Evolutionary conservation across 2,329 filamentous ascomycete species (phyloP), one percentile per base, ranked within the genome.

Genomic region (Ophiocordyceps sinensis): DNA sequence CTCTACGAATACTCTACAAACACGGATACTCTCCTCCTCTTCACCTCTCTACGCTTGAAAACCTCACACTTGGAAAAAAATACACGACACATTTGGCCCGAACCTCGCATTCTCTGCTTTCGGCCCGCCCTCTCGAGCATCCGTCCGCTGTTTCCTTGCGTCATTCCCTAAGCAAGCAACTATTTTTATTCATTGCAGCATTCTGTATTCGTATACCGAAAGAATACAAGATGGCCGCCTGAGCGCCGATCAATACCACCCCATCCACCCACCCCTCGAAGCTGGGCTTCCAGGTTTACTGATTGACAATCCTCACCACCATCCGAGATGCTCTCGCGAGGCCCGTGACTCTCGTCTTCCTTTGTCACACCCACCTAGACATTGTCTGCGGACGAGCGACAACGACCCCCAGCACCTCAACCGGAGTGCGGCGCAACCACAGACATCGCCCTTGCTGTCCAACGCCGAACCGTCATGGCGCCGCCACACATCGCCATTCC

Each of bases 401-500:
- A 15, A 8, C n/a, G 5, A 17, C 14, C 32, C 15, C 13, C 32
- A 35, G 15, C 32, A 14, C 14, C n/a, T 14, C 15, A 3, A 17
- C 19, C 19, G 9, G 23, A 26, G n/a, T 15, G 32, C 15, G 35
- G 10, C 35, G 10, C 19, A 21, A 23, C 4, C 19, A 11, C n/a
- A 35, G n/a, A 7, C 17, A 13, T 10, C 11, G 12, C 10, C 35
- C 15, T 34, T 2, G 26, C 11, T 28, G 40, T 35, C 28, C 30
- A 14, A 19, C 14, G 4, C 14, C 36, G 32, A 35, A 41, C 41
- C 36, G n/a, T 15, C 42, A 77, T 77, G 73, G 70, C 71, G 41
- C 70, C 71, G 28, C 47, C 65, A 43, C 60, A 68, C 44, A 69
- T 70, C 46, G 58, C 63, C 43, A 60, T 76, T 43, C 67, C 70